Base-by-base conservation (phyloP, 345 rosid genomes). In the Pistacia integerrima region DNA sequence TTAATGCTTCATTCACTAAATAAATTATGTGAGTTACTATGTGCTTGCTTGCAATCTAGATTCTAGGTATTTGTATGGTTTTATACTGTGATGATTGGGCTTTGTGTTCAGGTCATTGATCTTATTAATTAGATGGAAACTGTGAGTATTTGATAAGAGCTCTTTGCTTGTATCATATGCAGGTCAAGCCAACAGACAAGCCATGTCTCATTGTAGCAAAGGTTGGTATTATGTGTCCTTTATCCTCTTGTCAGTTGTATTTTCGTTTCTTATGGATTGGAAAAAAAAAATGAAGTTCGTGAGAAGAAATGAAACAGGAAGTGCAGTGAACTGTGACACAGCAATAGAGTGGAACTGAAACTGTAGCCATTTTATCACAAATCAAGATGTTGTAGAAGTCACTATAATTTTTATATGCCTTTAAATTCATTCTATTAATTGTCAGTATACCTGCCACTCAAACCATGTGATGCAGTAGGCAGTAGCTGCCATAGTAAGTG, bases 201-300 rank as follows among this genome's bases (percentile, higher is more conserved):
- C 90, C 90, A 71, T 85, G 93, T 78, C 94, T 85, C 79, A 82
- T 91, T 74, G 80, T 87, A 73, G 82, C 80, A 48, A 89, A 74
- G 97, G 99, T 95, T 71, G 30, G 85, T 81, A 63, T 69, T 71
- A 13, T 12, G 28, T 7, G 58, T 74, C 8, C 35, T 16, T 74
- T 65, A 74, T 57, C n/a, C 67, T 55, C 67, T 2, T 48, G 30
- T 4, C 25, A 38, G 2, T 72, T 18, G 13, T 46, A 28, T 60
- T 55, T 68, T 67, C 28, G 20, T 60, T 64, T 58, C 69, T 55
- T 64, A 17, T 64, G 25, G 35, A 20, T 59, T 10, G 33, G 33
- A 63, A 33, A 17, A 72, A 17, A 72, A 48, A 11, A 2, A 18
- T 63, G 51, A 63, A 49, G 5, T 62, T 63, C 62, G 62, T 33